Evolutionary conservation across 1,284 basidiomycete genomes (phyloP).

Genomic region (Ceraceosorus guamensis): DNA sequence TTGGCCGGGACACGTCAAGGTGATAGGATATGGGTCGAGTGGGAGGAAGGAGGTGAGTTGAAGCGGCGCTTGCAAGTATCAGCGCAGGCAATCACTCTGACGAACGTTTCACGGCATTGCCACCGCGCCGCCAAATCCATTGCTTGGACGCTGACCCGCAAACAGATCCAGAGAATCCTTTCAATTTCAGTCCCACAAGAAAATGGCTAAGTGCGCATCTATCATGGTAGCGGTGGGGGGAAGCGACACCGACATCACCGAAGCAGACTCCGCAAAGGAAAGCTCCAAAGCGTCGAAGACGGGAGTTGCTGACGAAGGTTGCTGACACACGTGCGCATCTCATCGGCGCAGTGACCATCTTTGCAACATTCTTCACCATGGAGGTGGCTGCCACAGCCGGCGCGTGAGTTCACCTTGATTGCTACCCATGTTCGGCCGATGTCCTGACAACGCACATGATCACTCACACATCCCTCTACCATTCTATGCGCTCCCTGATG

Average conservation of each 20-base stretch:
- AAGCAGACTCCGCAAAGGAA: too few relatives aligned
- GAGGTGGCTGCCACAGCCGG: slow-evolving; percentile 53
- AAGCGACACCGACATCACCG: background rate
- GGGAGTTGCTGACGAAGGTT: too few relatives aligned
- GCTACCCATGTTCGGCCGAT: slow-evolving; percentile 34
- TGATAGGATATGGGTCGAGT: slow-evolving; percentile 56
- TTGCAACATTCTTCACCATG: slow-evolving; percentile 55
- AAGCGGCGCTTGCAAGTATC: background rate
- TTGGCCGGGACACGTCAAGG: background rate
- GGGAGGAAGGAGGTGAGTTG: slow-evolving; percentile 30
- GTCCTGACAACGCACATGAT: slow-evolving; percentile 5
- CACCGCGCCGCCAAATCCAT: too few relatives aligned
- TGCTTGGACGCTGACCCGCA: too few relatives aligned
- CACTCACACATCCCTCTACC: slow-evolving; percentile 11
- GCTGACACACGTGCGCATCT: background rate
- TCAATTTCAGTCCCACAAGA: slow-evolving; percentile 54
- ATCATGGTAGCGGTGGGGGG: background rate
- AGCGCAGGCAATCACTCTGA: background rate
- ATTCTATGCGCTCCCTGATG: slow-evolving; percentile 52
- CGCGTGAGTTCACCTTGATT: slow-evolving; percentile 1
- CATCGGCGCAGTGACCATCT: slow-evolving; percentile 51
- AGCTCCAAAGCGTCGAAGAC: too few relatives aligned
- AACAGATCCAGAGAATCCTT: slow-evolving; percentile 56
- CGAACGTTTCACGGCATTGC: slow-evolving; percentile 39
- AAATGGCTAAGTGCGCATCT: slow-evolving; percentile 54